Conservation (phyloP, 352 stramenopile genomes). For the Phytophthora capsici region DNA sequence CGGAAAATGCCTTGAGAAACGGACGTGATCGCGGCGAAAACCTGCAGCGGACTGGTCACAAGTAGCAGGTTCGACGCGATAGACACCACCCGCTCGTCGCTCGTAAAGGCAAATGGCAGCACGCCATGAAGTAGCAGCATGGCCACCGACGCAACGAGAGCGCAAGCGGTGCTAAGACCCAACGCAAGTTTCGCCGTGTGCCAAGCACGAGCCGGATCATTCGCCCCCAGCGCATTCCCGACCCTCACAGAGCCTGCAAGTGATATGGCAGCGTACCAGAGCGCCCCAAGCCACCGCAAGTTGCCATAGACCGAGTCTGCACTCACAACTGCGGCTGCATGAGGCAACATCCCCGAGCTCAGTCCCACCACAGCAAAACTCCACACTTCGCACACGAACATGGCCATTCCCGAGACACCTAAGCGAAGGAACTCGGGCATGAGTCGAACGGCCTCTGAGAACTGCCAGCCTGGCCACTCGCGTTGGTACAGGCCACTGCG, state of each 20-base stretch:
- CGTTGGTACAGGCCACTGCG: conserved; percentile 66
- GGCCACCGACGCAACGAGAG: conserved; percentile 55
- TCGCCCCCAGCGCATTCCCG: conserved; percentile 86
- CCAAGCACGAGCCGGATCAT: conserved; percentile 76
- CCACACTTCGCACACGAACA: conserved; percentile 90
- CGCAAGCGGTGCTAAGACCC: conserved; percentile 45
- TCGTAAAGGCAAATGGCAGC: conserved; percentile 74
- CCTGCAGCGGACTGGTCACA: conserved; percentile 76
- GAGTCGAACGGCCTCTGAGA: conserved; percentile 63
- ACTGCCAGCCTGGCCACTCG: conserved; percentile 81
- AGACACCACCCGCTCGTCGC: conserved; percentile 53
- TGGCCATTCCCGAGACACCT: conserved; percentile 80
- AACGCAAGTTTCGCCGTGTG: conserved; percentile 72
- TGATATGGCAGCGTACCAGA: conserved; percentile 53
- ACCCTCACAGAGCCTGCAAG: conserved; percentile 83
- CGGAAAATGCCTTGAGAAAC: conserved; percentile 84
- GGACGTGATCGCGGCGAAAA: conserved; percentile 80
- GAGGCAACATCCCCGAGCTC: conserved; percentile 73
- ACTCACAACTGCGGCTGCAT: conserved; percentile 83
- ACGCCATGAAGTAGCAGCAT: conserved; percentile 61
- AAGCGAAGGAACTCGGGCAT: conserved; percentile 82
- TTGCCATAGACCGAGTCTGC: conserved; percentile 85
- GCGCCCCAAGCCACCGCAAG: conserved; percentile 67
- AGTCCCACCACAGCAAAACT: conserved; percentile 82
- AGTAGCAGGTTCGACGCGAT: conserved; percentile 70